Evolutionary conservation across 108 stramenopile species (phyloP).

Genomic region (Thalassiosira profunda): DNA sequence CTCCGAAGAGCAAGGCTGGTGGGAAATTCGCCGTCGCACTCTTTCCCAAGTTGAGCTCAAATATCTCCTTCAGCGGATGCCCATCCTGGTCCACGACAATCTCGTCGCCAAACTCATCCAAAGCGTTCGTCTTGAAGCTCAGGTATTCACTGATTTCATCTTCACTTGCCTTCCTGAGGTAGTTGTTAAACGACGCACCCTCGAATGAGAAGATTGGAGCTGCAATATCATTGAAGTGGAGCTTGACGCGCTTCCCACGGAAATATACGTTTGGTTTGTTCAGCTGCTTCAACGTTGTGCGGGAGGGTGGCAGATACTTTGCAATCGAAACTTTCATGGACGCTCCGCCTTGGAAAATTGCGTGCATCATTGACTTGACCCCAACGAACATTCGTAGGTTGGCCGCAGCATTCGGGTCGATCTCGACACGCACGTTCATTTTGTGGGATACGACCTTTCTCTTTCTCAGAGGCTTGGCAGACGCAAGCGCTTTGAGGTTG

Average conservation of each 20-base stretch:
- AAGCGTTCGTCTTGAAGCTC: background rate
- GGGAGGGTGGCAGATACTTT: constrained; percentile 10
- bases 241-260: constrained; percentile 11
- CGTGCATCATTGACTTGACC: constrained; percentile 16
- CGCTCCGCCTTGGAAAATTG: constrained; percentile 25
- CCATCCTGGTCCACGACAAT: constrained; percentile 38
- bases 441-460: constrained; percentile 1
- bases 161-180: constrained; percentile 18
- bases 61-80: constrained; percentile 44
- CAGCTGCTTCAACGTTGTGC: background rate
- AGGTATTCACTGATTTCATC: constrained; percentile 37
- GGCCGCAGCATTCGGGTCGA: constrained; percentile 23
- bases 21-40: constrained; percentile 30
- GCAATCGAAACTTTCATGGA: constrained; percentile 25
- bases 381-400: constrained; percentile 29
- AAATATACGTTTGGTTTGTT: constrained; percentile 35
- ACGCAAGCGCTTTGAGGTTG: background rate
- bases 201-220: constrained; percentile 32
- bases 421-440: constrained; percentile 19
- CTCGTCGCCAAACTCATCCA: constrained; percentile 4
- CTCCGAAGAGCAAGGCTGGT: constrained; percentile 39
- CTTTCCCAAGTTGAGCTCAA: constrained; percentile 35
- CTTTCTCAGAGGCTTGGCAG: background rate
- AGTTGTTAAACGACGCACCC: constrained; percentile 19
- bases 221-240: constrained; percentile 30